Base-by-base conservation (phyloP, 2,329 filamentous ascomycete species). In the Pseudocercospora cruenta region DNA sequence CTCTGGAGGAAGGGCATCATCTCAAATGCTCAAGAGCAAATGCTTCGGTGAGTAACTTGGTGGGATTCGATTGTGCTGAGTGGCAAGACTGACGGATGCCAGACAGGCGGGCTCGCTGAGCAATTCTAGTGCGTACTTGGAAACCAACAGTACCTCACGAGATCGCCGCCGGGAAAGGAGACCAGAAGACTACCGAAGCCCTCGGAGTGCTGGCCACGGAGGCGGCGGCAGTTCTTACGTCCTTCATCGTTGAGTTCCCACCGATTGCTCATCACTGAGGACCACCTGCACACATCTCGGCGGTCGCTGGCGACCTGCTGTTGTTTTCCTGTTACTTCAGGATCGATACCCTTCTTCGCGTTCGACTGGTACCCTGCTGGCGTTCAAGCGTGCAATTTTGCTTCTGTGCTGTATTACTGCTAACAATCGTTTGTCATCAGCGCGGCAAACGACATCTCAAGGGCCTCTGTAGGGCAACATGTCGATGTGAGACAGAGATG, bases 1-100 rank as follows among this genome's bases (percentile, higher is more conserved):
- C 67, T 72, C 1, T 71, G 67, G 67, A 49, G 65, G 12, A 58
- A n/a, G 9, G 60, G 58, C 2, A 8, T 71, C 21, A 69, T 73
- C 39, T 55, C 21, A 21, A 39, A 54, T 21, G 67, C 66, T 6
- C 31, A 70, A 47, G 63, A 68, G 24, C 66, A 72, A 33, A 67
- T 71, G 63, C n/a, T n/a, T n/a, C n/a, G n/a, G n/a, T n/a, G n/a
- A n/a, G n/a, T n/a, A n/a, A n/a, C n/a, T n/a, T n/a, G n/a, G n/a
- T n/a, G n/a, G n/a, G n/a, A n/a, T n/a, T n/a, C n/a, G n/a, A n/a
- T n/a, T n/a, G n/a, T n/a, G n/a, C n/a, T n/a, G n/a, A n/a, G n/a
- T n/a, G n/a, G n/a, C n/a, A n/a, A n/a, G n/a, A n/a, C n/a, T 0
- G 49, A 54, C 36, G 7, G 4, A 14, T 28, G 26, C 5, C 8